A percentile compares a stretch with the other conserved stretches of the same genome.
Evolutionary conservation across 441 rosid genomes (phyloP).

Genomic region (Syzygium syzygioides): DNA sequence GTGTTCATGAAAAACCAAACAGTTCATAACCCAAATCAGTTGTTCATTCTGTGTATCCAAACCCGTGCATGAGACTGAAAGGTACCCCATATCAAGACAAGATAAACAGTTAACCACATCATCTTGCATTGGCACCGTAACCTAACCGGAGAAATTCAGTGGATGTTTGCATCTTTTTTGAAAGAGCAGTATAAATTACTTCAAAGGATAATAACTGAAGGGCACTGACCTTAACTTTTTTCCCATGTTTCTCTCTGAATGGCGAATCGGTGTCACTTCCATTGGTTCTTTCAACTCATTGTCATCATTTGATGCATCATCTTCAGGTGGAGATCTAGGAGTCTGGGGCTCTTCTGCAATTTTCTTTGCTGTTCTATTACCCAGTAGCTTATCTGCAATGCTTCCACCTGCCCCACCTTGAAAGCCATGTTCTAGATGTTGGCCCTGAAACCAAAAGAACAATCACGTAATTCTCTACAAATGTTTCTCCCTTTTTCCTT

Average conservation of each 20-base stretch:
- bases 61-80: not conserved
- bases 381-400: slow-evolving; percentile 20
- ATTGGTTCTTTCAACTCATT: slow-evolving; percentile 26
- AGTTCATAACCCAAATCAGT: not conserved
- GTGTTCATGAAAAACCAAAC: slow-evolving; percentile 38
- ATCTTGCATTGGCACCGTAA: not conserved
- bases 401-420: slow-evolving; percentile 75
- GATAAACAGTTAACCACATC: not conserved
- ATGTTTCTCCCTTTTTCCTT: not conserved
- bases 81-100: not conserved
- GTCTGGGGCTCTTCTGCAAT: slow-evolving; percentile 28
- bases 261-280: slow-evolving; percentile 59
- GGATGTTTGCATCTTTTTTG: not conserved
- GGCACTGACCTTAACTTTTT: slow-evolving; percentile 61
- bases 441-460: slow-evolving; percentile 36
- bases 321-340: slow-evolving; percentile 41
- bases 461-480: not conserved
- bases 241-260: slow-evolving; percentile 64
- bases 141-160: not conserved
- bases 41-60: not conserved
- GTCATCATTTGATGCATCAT: slow-evolving; percentile 42
- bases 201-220: slow-evolving; percentile 7
- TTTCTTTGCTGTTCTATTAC: slow-evolving; percentile 30
- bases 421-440: slow-evolving; percentile 49
- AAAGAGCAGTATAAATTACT: not conserved